Base-by-base conservation (phyloP, 257 asterid species). In the Petrea volubilis region DNA sequence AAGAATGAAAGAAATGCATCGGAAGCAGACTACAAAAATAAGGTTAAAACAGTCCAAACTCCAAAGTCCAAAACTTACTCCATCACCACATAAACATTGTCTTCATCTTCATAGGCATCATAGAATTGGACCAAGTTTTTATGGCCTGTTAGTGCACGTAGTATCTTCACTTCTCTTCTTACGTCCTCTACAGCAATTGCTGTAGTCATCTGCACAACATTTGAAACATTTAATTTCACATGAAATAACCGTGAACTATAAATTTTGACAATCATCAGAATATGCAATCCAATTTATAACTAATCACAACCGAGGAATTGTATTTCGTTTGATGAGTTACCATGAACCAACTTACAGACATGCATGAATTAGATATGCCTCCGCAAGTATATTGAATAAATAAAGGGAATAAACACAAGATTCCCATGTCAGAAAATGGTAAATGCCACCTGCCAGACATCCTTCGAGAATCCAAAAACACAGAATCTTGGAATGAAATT, bases 161-260 rank as follows among this genome's bases (percentile, higher is more conserved):
- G 77, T 50, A 87, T 83, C 79, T 83, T 85, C 29, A 85, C 91
- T 82, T 87, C 94, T 75, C 94, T 69, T 74, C 91, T 75, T 34
- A 78, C 81, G 27, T 85, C 91, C 72, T 87, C 89, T 55, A 85
- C 79, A 73, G 91, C 87, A 44, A 87, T 81, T 5, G 83, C 72
- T 3, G 91, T 87, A 31, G 87, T 81, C 91, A 87, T 87, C 93
- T 87, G 81, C 74, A 67, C 62, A 33, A 29, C 24, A 60, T 21
- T 29, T 40, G 78, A 68, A 14, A 28, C 7, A 56, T 58, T 52
- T 47, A 67, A 74, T 23, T 67, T 24, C 28, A 78, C 33, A 67
- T 58, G 20, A 67, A 57, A 68, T 17, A 24, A 53, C 49, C 12
- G 66, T 34, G 38, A 67, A 23, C 7, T 47, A 60, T 73, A 38